Evolutionary conservation across 805 yeast species (phyloP).

Genomic region (Kodamaea nitidulidarum): DNA sequence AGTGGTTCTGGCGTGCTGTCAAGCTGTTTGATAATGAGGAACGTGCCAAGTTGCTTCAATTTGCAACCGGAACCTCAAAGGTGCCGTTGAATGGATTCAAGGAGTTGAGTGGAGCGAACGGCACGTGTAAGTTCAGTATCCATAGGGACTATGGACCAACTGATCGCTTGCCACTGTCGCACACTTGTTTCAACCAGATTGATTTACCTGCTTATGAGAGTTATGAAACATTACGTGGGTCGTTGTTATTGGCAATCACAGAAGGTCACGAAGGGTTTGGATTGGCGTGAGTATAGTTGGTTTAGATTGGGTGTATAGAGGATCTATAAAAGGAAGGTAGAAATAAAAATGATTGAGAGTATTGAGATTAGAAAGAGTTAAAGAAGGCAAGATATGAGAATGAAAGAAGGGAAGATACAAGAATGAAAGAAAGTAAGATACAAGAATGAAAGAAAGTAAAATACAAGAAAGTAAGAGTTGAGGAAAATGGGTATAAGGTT

Average conservation of each 20-base stretch:
- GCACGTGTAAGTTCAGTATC: slow-evolving; percentile 79
- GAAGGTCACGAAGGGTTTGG: slow-evolving; percentile 98
- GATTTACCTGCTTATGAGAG: slow-evolving; percentile 90
- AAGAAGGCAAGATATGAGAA: too few relatives aligned
- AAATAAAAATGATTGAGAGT: too few relatives aligned
- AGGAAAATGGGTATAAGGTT: too few relatives aligned
- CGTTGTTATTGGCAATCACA: slow-evolving; percentile 76
- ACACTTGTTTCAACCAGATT: slow-evolving; percentile 94
- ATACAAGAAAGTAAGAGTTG: too few relatives aligned
- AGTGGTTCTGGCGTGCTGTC: slow-evolving; percentile 98
- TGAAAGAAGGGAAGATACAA: too few relatives aligned
- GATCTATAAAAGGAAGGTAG: too few relatives aligned
- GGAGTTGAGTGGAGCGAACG: slow-evolving; percentile 83
- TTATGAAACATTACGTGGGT: slow-evolving; percentile 79
- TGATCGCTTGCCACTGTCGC: slow-evolving; percentile 90
- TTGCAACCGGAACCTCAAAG: slow-evolving; percentile 95
- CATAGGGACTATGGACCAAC: slow-evolving; percentile 84
- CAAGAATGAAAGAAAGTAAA: too few relatives aligned
- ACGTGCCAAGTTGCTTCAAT: slow-evolving; percentile 87
- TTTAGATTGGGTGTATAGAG: too few relatives aligned
- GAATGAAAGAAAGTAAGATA: too few relatives aligned
- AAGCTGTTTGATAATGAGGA: slow-evolving; percentile 91
- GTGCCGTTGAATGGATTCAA: slow-evolving; percentile 94
- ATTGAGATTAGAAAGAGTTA: too few relatives aligned
- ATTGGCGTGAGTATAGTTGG: slow-evolving; percentile 43